phyloP scores from a whole-genome alignment of 2,329 filamentous ascomycete genomes.

The Penicillium verrucosum region DNA sequence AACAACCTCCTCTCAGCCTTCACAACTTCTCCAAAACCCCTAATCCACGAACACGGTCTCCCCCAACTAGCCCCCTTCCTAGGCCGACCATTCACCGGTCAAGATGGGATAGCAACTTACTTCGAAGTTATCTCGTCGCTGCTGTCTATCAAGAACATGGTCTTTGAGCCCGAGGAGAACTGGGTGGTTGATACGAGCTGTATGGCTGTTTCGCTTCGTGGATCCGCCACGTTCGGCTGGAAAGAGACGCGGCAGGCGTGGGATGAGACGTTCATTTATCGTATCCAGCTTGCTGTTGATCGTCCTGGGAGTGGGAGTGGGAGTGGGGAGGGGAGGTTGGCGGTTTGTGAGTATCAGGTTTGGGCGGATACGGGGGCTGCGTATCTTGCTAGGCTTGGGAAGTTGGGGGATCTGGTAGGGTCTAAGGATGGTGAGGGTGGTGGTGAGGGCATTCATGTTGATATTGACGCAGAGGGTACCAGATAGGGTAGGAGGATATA shows the following conservation, averaged over 20 bases:
- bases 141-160: conserved; percentile 37
- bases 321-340: conserved; percentile 14
- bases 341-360: conserved; percentile 41
- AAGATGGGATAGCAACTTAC: conserved; percentile 35
- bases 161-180: conserved; percentile 33
- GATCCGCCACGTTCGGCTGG: conserved; percentile 35
- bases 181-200: conserved; percentile 39
- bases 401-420: conserved; percentile 11
- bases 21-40: conserved; percentile 27
- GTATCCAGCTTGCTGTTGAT: conserved; percentile 36
- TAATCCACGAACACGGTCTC: conserved; percentile 42
- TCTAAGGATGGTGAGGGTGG: background rate
- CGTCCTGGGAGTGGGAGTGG: background rate
- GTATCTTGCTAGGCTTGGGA: conserved; percentile 38
- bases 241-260: conserved; percentile 36
- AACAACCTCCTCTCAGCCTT: conserved; percentile 35
- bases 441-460: background rate
- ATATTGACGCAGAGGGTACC: background rate
- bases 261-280: conserved; percentile 43
- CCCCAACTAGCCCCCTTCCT: conserved; percentile 42
- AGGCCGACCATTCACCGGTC: conserved; percentile 41
- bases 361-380: conserved; percentile 47
- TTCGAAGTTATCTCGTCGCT: conserved; percentile 33
- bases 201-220: conserved; percentile 34
- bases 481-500: background rate